Evolutionary conservation across 129 eudicot genomes (phyloP), one percentile per base, ranked within the genome.

Genomic region (Deinandra increscens): DNA sequence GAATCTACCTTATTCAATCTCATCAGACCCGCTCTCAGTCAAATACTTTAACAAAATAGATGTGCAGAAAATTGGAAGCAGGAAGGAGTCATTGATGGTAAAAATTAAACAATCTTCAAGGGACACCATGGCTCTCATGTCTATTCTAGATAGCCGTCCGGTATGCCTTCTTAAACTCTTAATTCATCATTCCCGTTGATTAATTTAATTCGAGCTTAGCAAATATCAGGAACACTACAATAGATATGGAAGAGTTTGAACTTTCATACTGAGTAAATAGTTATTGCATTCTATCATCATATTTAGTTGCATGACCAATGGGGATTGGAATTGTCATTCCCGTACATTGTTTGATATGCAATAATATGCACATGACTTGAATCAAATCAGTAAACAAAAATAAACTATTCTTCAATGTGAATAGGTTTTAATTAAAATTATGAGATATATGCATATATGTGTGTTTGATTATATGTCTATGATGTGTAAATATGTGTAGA

Each of bases 11-110:
- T 96, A 91, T 77, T 82, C 97, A 6, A 78, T 91, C 60, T 88
- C 87, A 96, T 55, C 88, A 96, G 98, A 91, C 98, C 29, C 82
- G 98, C 69, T 91, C 96, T 46, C 98, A 88, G 58, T 91, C 96
- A 14, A 83, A 83, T 80, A 91, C 98, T 34, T 77, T 91, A 34
- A 91, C 95, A 14, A 91, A 91, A 91, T 64, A 84, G 91, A 72
- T 88, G 88, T 84, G 96, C 98, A 14, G 96, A 73, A 58, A 88
- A 91, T 82, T 53, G 88, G 66, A 91, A 91, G 79, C 96, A 88
- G 75, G 96, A 96, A 62, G 94, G 85, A 66, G 96, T 88, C 0
- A 88, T 96, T 66, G 97, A 91, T 84, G 88, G 56, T 42, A 86
- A 86, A 56, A 84, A n/a, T 88, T 76, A 96, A 88, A 79, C 87